phyloP scores from a whole-genome alignment of 345 rosid genomes.

The Acer campestre region DNA sequence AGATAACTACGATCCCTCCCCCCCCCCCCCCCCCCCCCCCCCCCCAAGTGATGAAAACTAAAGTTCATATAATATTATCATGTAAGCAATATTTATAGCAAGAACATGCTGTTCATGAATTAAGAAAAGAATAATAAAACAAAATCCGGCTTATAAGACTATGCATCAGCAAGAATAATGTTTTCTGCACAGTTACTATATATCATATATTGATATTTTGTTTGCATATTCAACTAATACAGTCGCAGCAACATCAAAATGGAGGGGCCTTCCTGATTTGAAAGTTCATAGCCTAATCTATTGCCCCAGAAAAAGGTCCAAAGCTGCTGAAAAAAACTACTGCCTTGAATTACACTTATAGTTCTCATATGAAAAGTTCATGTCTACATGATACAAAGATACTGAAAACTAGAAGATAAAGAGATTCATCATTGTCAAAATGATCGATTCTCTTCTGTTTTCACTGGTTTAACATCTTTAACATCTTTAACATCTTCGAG shows the following conservation, averaged over 20 bases:
- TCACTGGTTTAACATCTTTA: slow-evolving; percentile 21
- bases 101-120: too few relatives aligned
- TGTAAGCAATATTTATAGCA: too few relatives aligned
- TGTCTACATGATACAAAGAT: background rate
- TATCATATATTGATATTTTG: background rate
- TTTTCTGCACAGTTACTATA: background rate
- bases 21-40: too few relatives aligned
- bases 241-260: background rate
- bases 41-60: too few relatives aligned
- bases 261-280: background rate
- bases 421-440: slow-evolving; percentile 25
- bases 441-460: slow-evolving; percentile 35
- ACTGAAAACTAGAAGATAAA: background rate
- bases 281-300: slow-evolving; percentile 18
- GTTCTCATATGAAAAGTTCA: slow-evolving; percentile 3
- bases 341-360: background rate
- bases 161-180: background rate
- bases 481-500: slow-evolving; percentile 6
- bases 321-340: background rate
- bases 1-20: too few relatives aligned
- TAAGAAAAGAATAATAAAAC: background rate
- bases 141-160: background rate
- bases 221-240: background rate
- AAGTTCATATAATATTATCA: too few relatives aligned
- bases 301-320: slow-evolving; percentile 21